Evolutionary conservation across 2,329 filamentous ascomycete genomes (phyloP).

Genomic region (Davidsoniella australis): DNA sequence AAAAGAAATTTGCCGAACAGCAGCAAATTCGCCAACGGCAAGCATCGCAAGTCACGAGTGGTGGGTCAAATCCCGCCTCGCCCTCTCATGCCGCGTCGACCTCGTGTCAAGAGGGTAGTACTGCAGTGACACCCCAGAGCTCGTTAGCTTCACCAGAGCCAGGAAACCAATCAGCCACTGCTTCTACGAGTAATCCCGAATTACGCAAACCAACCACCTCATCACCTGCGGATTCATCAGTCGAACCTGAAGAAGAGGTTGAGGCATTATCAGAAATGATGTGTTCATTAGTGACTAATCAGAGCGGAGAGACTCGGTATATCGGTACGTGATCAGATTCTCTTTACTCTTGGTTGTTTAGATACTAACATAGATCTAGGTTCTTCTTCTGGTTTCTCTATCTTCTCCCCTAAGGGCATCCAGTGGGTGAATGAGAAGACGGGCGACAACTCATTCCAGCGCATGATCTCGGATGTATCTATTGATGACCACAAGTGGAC

Average conservation of each 20-base stretch:
- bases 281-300: conserved; percentile 93
- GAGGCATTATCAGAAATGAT: conserved; percentile 93
- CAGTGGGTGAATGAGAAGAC: conserved; percentile 98
- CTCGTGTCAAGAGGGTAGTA: conserved; percentile 22
- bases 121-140: conserved; percentile 33
- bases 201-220: conserved; percentile 16
- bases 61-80: conserved; percentile 32
- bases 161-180: conserved; percentile 15
- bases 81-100: conserved; percentile 26
- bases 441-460: conserved; percentile 84
- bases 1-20: conserved; percentile 51
- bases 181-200: conserved; percentile 16
- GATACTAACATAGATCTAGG: conserved; percentile 30
- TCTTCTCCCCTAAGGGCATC: conserved; percentile 95
- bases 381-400: conserved; percentile 93
- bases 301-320: conserved; percentile 84
- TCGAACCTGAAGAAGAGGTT: conserved; percentile 47
- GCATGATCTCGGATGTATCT: conserved; percentile 84
- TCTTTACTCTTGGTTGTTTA: neutral
- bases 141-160: conserved; percentile 36
- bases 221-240: conserved; percentile 21
- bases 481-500: conserved; percentile 91
- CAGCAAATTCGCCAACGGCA: conserved; percentile 25
- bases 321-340: conserved; percentile 45
- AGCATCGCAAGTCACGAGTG: conserved; percentile 27